Evolutionary conservation across 345 rosid genomes (phyloP), one percentile per base, ranked within the genome.

Genomic region (Lumnitzera racemosa): DNA sequence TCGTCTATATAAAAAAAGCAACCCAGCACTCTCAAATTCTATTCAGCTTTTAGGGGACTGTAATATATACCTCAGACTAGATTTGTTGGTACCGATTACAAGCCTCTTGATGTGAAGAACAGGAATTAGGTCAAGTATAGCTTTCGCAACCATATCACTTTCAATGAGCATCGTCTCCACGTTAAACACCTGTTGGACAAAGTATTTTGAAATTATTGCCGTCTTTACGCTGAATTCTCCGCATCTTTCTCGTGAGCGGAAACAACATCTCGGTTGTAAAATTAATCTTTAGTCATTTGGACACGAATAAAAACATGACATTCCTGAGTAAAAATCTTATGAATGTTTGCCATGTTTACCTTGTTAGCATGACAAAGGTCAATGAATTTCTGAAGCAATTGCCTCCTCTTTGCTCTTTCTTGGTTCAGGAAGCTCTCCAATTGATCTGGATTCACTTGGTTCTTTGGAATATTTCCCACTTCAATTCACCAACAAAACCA

Each of bases 381-480:
- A 57, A 90, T 55, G 57, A 67, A 81, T 59, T 80, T 84, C 9
- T 69, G 70, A 24, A 85, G 85, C 49, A 79, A 71, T 58, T 74
- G 46, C 70, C 79, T 71, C 67, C 88, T 77, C 67, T 83, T 85
- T 46, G 67, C 81, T 52, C 83, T 75, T 76, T 80, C 87, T 60
- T 83, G 83, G 46, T 79, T 72, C 88, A 75, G 76, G 74, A 70
- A 80, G 51, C 15, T 77, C 73, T 78, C 82, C 58, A 83, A 71
- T 68, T 84, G 95, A 53, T 72, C 74, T 55, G 79, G 76, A 61
- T 74, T 84, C 29, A 88, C 95, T 69, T 74, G 82, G 47, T 72
- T 78, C 67, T 69, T 79, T 2, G 91, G 81, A 11, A 89, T 65
- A 74, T 57, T 81, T 36, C 95, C 95, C 79, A 88, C 91, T 88